Percentiles rank a stretch among this genome's conserved stretches.
Conservation (phyloP, 2,329 filamentous ascomycete species). For the Basipetospora chlamydospora region DNA sequence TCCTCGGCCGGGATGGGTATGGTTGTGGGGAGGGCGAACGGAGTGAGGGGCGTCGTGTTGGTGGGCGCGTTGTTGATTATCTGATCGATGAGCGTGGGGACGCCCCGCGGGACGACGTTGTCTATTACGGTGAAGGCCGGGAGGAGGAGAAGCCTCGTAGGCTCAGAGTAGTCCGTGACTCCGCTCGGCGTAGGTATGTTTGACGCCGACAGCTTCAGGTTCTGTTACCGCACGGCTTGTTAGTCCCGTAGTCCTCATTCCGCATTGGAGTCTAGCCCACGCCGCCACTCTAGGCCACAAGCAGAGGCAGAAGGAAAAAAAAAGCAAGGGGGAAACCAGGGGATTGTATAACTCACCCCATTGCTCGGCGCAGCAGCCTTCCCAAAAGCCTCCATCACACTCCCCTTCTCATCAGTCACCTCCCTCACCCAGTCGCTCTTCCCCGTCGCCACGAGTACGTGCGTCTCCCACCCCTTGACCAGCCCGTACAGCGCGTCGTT, state of each 20-base stretch:
- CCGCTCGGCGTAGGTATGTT: conserved; percentile 73
- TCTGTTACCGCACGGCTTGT: conserved; percentile 28
- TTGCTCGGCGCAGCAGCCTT: conserved; percentile 45
- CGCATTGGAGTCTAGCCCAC: too few species aligned
- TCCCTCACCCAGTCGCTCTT: conserved; percentile 90
- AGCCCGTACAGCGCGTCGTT: conserved; percentile 69
- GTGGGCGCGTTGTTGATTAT: conserved; percentile 63
- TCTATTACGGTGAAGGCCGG: conserved; percentile 74
- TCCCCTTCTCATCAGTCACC: conserved; percentile 75
- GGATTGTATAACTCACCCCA: conserved; percentile 38
- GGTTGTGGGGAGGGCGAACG: conserved; percentile 22
- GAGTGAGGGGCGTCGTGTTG: conserved; percentile 47
- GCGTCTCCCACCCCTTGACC: conserved; percentile 76
- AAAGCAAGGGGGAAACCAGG: background rate
- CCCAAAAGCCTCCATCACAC: conserved; percentile 64
- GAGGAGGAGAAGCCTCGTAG: conserved; percentile 70
- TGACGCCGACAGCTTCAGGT: conserved; percentile 79
- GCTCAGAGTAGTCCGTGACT: conserved; percentile 45
- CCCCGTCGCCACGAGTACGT: conserved; percentile 84
- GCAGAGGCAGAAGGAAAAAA: background rate
- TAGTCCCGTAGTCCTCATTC: too few species aligned
- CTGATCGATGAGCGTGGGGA: conserved; percentile 54
- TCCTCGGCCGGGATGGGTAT: conserved; percentile 15
- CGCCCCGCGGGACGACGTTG: conserved; percentile 63
- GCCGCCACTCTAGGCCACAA: too few species aligned